Evolutionary conservation across 495 filamentous ascomycete species (phyloP).

Genomic region (Daldinia childiae): DNA sequence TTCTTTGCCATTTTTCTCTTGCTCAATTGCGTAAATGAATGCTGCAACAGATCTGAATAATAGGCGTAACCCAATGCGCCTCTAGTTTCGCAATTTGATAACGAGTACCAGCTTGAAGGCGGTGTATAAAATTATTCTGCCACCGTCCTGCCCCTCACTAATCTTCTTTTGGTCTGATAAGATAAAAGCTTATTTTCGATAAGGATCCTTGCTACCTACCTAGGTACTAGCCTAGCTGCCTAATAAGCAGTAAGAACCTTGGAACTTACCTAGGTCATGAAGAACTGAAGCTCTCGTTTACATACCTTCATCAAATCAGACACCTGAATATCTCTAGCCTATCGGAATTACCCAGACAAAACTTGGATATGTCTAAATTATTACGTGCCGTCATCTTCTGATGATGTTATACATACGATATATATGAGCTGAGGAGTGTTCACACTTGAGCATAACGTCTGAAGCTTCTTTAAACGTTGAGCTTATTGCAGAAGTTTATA

Average conservation of each 20-base stretch:
- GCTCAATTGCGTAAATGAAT: neutral
- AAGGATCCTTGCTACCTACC: constrained; percentile 3
- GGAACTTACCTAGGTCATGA: too few species aligned
- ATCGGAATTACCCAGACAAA: too few species aligned
- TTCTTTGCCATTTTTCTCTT: constrained; percentile 58
- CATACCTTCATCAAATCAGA: too few species aligned
- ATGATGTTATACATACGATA: neutral
- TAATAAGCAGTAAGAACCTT: too few species aligned
- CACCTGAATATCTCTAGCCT: too few species aligned
- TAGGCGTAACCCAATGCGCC: neutral
- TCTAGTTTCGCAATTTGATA: neutral
- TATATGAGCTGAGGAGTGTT: neutral
- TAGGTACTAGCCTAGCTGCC: too few species aligned
- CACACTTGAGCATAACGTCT: neutral
- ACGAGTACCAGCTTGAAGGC: constrained; percentile 11
- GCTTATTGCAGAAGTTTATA: neutral
- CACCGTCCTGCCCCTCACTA: constrained; percentile 46
- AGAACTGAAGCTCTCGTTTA: too few species aligned
- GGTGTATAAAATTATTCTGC: constrained; percentile 45
- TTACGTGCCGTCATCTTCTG: neutral
- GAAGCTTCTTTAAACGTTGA: neutral
- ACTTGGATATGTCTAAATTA: too few species aligned
- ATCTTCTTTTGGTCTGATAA: constrained; percentile 25
- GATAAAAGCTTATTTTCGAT: constrained; percentile 8
- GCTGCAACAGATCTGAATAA: neutral